Base-by-base conservation (phyloP, 768 basidiomycete genomes). In the Kwoniella shandongensis region DNA sequence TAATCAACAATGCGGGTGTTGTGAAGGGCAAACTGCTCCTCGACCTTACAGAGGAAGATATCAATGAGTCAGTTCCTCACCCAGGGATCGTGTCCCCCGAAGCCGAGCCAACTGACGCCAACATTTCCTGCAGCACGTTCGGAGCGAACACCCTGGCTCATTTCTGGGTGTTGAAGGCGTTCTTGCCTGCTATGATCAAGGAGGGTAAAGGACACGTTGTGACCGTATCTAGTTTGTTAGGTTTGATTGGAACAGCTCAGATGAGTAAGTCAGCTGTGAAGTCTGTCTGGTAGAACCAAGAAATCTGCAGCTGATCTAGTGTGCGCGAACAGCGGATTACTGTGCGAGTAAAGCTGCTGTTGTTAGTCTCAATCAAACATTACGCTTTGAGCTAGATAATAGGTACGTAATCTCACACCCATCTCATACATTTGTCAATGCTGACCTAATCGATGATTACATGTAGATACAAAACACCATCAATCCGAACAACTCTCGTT, bases 1-100 rank as follows among this genome's bases (percentile, higher is more conserved):
- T 99, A 22, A 80, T 99, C 66, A 98, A 97, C 79, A 97, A 94
- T 71, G 96, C 94, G 0, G 96, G 93, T 18, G 85, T 96, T 55
- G 89, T 88, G 23, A 89, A 92, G 77, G 91, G 92, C 23, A 93
- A 92, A 67, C 78, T 86, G 1, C 78, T 99, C 29, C 78, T 93
- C 12, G 92, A 97, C 68, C 79, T 96, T 56, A 79, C 77, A 1
- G 82, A 87, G 4, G 81, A 84, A 51, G 94, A 99, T 68, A 76
- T 98, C 42, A 79, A 83, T 62, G 86, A 91, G 94, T 96, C 59
- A 60, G 80, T 67, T 58, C 29, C 74, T 13, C 60, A 20, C 20
- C 23, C 2, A 13, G 15, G 30, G 41, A 7, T 44, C 32, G 13
- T 32, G 32, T 6, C 6, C 13, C 7, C 7, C 40, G 15, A n/a